Base-by-base conservation (phyloP, 1,284 basidiomycete species). In the Sparassis latifolia region DNA sequence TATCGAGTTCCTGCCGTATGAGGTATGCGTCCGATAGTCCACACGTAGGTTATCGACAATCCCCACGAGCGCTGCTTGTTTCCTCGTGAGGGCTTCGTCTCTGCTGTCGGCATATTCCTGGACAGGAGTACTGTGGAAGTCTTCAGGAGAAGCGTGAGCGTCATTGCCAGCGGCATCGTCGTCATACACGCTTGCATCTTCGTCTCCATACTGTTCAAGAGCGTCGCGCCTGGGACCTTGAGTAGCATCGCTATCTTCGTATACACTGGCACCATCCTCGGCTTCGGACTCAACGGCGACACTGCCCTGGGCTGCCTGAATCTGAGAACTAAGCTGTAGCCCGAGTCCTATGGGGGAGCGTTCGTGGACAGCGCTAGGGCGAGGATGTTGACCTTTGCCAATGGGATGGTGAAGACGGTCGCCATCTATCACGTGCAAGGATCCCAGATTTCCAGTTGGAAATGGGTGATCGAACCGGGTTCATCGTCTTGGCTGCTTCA, bases 41-140 rank as follows among this genome's bases (percentile, higher is more conserved):
- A 55, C 51, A 33, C 66, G 62, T 20, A 78, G 59, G 12, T 69
- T 72, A 42, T 70, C 64, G 20, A 78, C 72, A 7, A 78, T 68
- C 1, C 71, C 72, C 10, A 73, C 52, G 10, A 79, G 62, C 27
- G 72, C 73, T 45, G 69, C 70, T 33, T 69, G 67, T 31, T 73
- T 69, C 38, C 63, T 61, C 45, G 57, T 58, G 20, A 62, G 61
- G 6, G 51, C 52, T 27, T 58, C 58, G 28, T 61, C 59, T 3
- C 49, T 33, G 20, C 28, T 20, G 39, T 41, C 3, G n/a, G 27
- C 5, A 12, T 46, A 20, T 3, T 29, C 33, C 10, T 27, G 27
- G 33, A 10, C 32, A 20, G 20, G 20, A 20, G 20, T 20, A 20
- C 20, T 20, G 20, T 20, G 20, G 20, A 20, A 20, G 10, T 39